These are phyloP conservation scores for Theileria luwenshuni DNA, from an alignment of 169 alveolate genomes.

Conservation along the genomic window DNA sequence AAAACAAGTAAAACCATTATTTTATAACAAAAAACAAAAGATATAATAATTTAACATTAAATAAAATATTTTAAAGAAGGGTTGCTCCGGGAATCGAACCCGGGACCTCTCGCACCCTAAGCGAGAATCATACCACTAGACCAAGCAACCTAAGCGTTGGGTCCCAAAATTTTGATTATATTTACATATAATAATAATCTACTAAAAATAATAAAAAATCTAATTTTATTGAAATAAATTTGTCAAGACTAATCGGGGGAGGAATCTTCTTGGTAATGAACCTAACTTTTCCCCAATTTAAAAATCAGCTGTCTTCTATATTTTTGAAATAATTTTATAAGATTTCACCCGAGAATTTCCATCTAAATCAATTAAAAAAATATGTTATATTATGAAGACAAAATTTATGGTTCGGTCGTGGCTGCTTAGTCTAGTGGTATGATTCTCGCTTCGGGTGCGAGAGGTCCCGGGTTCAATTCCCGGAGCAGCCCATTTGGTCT, in stretches of 20 bases:
- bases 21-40: neutral
- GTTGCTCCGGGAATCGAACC: conserved; percentile 98
- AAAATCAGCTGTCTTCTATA: too few relatives aligned
- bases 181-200: neutral
- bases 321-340: too few relatives aligned
- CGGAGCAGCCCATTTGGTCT: conserved; percentile 89
- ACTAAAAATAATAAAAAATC: neutral
- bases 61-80: conserved; percentile 60
- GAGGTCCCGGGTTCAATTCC: conserved; percentile 99
- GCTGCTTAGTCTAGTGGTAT: conserved; percentile 96
- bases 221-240: too few relatives aligned
- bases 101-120: conserved; percentile 99
- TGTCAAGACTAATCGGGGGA: too few relatives aligned
- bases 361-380: too few relatives aligned
- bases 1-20: neutral
- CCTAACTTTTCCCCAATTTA: too few relatives aligned
- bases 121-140: conserved; percentile 99
- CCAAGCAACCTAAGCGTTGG: conserved; percentile 78
- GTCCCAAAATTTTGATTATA: conserved; percentile 19
- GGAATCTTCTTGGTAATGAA: too few relatives aligned
- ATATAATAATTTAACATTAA: conserved; percentile 3
- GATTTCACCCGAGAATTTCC: too few relatives aligned
- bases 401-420: conserved; percentile 15
- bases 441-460: conserved; percentile 98
- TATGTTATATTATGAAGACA: conserved; percentile 28